phyloP scores from a whole-genome alignment of 345 rosid genomes.

The Cardamine chenopodiifolia region DNA sequence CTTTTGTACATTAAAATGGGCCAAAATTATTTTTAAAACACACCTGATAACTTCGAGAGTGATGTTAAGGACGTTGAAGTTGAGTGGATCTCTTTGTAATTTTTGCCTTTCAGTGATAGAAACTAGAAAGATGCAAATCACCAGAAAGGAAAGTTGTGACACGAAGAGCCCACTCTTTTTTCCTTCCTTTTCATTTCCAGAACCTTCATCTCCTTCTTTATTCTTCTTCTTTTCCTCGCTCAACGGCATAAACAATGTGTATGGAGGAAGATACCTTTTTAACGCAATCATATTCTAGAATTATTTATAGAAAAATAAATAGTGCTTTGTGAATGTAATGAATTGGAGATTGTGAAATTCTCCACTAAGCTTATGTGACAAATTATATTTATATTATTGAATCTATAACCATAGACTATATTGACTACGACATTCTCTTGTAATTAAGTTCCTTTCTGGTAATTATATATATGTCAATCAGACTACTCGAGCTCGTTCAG shows the following conservation, averaged over 20 bases:
- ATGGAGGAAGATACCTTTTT: conserved; percentile 69
- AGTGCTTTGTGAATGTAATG: background rate
- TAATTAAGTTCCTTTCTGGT: no score
- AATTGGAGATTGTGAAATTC: no score
- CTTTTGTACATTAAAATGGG: no score
- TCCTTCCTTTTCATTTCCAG: conserved; percentile 11
- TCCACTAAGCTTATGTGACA: background rate
- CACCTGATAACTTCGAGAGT: conserved; percentile 67
- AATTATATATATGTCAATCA: no score
- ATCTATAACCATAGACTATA: no score
- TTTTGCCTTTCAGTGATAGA: conserved; percentile 58
- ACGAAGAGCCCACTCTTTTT: conserved; percentile 30
- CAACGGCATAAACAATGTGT: conserved; percentile 48
- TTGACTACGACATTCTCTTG: no score
- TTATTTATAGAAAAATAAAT: background rate
- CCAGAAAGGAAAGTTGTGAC: conserved; percentile 55
- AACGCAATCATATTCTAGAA: background rate
- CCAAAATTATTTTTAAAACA: background rate
- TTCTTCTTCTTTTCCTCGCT: background rate
- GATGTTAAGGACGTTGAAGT: conserved; percentile 60
- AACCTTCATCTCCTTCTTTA: background rate
- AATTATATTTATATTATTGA: background rate
- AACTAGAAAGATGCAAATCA: conserved; percentile 50
- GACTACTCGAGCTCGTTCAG: no score
- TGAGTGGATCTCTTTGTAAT: conserved; percentile 58